Evolutionary conservation across 805 yeast species (phyloP), one percentile per base, ranked within the genome.

Genomic region (Ogataea degrootiae): DNA sequence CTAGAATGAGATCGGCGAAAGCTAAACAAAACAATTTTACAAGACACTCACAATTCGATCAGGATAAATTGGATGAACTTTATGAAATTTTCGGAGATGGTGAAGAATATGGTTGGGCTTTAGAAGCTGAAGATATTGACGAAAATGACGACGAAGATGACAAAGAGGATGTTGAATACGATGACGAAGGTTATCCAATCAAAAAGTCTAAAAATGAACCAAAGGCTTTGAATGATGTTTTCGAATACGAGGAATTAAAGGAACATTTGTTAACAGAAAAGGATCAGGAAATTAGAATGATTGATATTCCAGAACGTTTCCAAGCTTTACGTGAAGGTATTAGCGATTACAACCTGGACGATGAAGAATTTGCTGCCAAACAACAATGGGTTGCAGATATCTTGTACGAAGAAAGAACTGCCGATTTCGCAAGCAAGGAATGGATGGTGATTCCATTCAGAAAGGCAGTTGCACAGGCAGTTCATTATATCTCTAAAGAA

Each of bases 11-110:
- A 50, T 62, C 68, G 1, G 62, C 65, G 12, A 59, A 61, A 39
- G 62, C 64, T 19, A 59, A 60, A 42, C 66, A 63, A 37, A 54
- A 55, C 14, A 60, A 62, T 37, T 61, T 63, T 41, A 52, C 66
- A 14, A 60, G 61, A 44, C 57, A 58, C 43, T 61, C 71, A 52
- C 76, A 87, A 59, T 70, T 86, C 39, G 96, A 94, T 58, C 84
- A 94, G 46, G 98, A 94, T 59, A 87, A 88, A 63, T 79, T 92
- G 54, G 94, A 89, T 60, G 97, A 92, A 66, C 79, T 94, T 62
- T 90, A 83, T 60, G 99, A 94, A 64, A 88, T 94, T 14, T 94
- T 94, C 63, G 99, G 99, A 55, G 95, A 90, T 65, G 99, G 99
- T 44, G 90, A 83, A 54, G 97, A 92, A 61, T 94, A 94, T 67